Evolutionary conservation across 1,139 yeast species (phyloP), one percentile per base, ranked within the genome.

Genomic region (Pichia sp.): DNA sequence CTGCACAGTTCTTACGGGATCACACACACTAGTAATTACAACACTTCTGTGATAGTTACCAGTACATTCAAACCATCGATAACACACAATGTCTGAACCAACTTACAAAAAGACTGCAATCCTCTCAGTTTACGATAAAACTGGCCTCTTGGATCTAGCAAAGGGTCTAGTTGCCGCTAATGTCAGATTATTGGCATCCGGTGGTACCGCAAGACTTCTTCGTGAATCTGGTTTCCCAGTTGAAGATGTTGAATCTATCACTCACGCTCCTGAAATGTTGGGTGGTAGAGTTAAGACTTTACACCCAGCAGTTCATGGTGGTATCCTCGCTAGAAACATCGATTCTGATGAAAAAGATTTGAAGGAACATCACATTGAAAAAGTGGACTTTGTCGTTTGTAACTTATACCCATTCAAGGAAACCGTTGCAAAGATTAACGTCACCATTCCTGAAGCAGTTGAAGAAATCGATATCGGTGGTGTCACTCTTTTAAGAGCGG

Each of bases 381-480:
- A 87, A 66, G 96, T 91, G 47, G 98, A 91, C 68, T 86, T 69
- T 53, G 98, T 91, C 38, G 96, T 91, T 40, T 91, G 98, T 70
- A 91, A 91, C 71, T 75, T 91, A 64, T 91, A 91, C 64, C 98
- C 98, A 24, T 91, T 91, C 77, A 87, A 88, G 67, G 96, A 91
- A 67, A 91, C 98, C 33, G 85, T 91, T 46, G 83, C 95, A 47
- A 88, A 88, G 68, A 87, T 84, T 50, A 88, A 93, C 45, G 98
- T 91, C 48, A 91, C 98, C 35, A 77, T 91, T 50, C 91, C 80
- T 32, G 98, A 91, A 69, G 98, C 98, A 13, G 96, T 91, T 37
- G 98, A 91, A 68, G 97, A 91, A 66, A 81, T 91, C 52, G 98
- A 91, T 60, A 91, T 91, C 59, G 98, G 98, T 54, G 98, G 98